Conservation (phyloP, 2,329 filamentous ascomycete species). For the Ophiobolus disseminans region DNA sequence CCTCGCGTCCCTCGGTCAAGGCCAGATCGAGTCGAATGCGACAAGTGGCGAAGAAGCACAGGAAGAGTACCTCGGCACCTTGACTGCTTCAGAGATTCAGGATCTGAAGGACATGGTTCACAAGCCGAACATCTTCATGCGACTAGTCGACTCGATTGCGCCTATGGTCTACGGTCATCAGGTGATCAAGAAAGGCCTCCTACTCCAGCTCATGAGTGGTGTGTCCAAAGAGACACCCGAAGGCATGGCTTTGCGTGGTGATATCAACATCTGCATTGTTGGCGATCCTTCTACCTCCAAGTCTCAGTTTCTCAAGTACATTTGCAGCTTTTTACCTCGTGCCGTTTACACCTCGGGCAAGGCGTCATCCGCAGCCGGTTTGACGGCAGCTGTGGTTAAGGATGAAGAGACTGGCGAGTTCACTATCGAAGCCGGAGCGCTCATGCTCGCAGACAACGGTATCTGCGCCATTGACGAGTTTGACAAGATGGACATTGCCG, state of each 20-base stretch:
- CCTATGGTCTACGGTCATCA: slow-evolving; percentile 98
- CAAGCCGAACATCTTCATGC: slow-evolving; percentile 91
- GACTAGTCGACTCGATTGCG: slow-evolving; percentile 90
- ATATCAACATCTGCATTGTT: slow-evolving; percentile 98
- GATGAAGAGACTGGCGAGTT: slow-evolving; percentile 99
- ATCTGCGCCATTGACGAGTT: slow-evolving; percentile 99
- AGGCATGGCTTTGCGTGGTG: slow-evolving; percentile 93
- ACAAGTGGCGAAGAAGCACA: slow-evolving; percentile 85
- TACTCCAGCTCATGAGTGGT: slow-evolving; percentile 95
- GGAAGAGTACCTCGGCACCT: slow-evolving; percentile 82
- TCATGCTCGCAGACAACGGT: slow-evolving; percentile 96
- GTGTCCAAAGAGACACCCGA: slow-evolving; percentile 90
- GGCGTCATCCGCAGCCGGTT: slow-evolving; percentile 94
- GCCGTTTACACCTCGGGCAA: slow-evolving; percentile 98
- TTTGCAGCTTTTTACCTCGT: slow-evolving; percentile 94
- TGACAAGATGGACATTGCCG: slow-evolving; percentile 98
- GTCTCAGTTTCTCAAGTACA: slow-evolving; percentile 97
- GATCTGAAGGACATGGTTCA: slow-evolving; percentile 94
- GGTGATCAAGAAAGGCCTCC: slow-evolving; percentile 94
- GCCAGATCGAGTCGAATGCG: slow-evolving; percentile 65
- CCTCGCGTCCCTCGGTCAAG: slow-evolving; percentile 80
- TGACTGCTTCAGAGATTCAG: slow-evolving; percentile 86
- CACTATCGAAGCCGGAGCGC: slow-evolving; percentile 95
- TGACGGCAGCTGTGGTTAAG: slow-evolving; percentile 95
- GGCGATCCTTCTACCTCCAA: slow-evolving; percentile 97